Evolutionary conservation across 2,329 filamentous ascomycete species (phyloP), one percentile per base, ranked within the genome.

Genomic region (Camptophora hylomeconis): DNA sequence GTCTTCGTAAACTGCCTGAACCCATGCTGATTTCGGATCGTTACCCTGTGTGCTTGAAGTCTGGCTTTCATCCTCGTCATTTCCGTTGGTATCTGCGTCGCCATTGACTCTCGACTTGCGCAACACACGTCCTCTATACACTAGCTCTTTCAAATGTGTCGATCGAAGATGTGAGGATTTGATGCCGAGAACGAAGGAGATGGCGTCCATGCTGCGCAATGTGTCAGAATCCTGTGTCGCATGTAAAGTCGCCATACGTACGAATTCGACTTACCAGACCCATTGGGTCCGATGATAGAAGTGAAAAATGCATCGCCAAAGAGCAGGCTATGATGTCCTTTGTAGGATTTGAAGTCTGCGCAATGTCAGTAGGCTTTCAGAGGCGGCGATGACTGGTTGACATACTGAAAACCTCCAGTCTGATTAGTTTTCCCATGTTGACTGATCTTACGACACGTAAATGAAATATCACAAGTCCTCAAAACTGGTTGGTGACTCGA

Each of bases 181-280:
- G 55, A 98, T 95, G 42, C 89, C 89, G 33, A 98, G 72, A 35
- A 98, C 89, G 57, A 98, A 98, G 42, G 89, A 98, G 45, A 98
- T 98, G 45, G 89, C 89, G 54, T 98, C 89, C 89, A 98, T 98
- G 36, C n/a, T n/a, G n/a, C n/a, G n/a, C n/a, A n/a, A 82, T 92
- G 48, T 13, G 41, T 12, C 26, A 32, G 15, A 18, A 23, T 22
- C 38, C 20, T 34, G 31, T 32, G 13, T 20, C 16, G 26, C 13
- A 10, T 5, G 9, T 17, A 20, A 22, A 31, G 6, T 87, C 81
- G n/a, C n/a, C n/a, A n/a, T n/a, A n/a, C n/a, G n/a, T n/a, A n/a
- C n/a, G 86, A 93, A 56, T 98, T 98, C 12, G 89, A 98, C 58
- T 98, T 98, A 41, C 89, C 89, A 19, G 89, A 95, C 64, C 89